Base-by-base conservation (phyloP, 108 stramenopile genomes). In the Fragilaria crotonensis region DNA sequence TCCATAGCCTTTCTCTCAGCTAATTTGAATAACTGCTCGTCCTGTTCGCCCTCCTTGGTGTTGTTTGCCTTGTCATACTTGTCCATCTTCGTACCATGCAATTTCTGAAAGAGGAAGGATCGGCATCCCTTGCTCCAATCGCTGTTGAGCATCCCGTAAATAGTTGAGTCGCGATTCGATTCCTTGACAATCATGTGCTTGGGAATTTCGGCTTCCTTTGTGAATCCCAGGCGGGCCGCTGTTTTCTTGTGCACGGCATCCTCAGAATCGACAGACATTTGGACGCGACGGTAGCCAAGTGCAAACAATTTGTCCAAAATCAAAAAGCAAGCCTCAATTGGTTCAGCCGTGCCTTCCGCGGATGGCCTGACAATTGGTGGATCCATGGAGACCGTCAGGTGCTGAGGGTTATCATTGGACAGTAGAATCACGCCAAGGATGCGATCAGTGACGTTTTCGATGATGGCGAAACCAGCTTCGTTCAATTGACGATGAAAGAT, bases 81-180 rank as follows among this genome's bases (percentile, higher is more conserved):
- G 9, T 59, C 48, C 46, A 72, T 66, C 18, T 71, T 55, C 19
- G 49, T 77, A 30, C 90, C 90, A 59, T 93, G 80, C 33, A 89
- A 60, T 50, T 87, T 87, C 58, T 71, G 71, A 22, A 70, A 75
- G 45, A 91, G 47, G 4, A 77, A 74, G 5, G 61, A 62, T 30
- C 85, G 55, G 3, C 84, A 84, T 27, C 90, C 90, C 62, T 82
- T 81, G 32, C 86, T 78, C 90, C 90, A 91, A 71, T 91, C 90
- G 49, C 76, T 84, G 49, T 91, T 91, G 49, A 91, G 71, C 80
- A 91, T 83, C 2, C 80, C 86, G 48, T 88, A 88, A n/a, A 88
- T 70, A 48, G 72, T 59, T 52, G 79, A 79, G 62, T 91, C 90
- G 29, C 90, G 61, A 67, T 79, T 88, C 11, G 86, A 65, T 18